Percentiles rank a stretch among this genome's conserved stretches.
Evolutionary conservation across 2,329 filamentous ascomycete species (phyloP).

Genomic region (Incumbomyces lentus): DNA sequence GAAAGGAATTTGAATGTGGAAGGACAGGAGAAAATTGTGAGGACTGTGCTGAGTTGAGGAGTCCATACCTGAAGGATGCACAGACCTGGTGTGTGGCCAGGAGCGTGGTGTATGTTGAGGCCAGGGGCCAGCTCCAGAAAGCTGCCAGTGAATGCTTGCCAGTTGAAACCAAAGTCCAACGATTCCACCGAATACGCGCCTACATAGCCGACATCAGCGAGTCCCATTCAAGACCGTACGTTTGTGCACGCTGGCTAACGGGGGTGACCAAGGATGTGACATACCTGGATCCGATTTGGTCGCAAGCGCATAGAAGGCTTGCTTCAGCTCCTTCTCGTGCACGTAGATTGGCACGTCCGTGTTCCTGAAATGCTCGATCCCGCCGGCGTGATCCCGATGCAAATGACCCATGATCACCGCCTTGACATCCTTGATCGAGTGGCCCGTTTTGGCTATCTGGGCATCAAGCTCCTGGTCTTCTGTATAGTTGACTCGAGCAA

Average conservation of each 20-base stretch:
- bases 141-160: constrained; percentile 33
- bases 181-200: constrained; percentile 30
- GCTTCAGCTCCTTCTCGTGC: constrained; percentile 38
- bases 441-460: constrained; percentile 29
- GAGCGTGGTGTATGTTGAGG: constrained; percentile 28
- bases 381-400: constrained; percentile 40
- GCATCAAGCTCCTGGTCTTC: constrained; percentile 26
- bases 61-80: constrained; percentile 12
- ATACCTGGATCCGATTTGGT: constrained; percentile 31
- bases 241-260: too few relatives aligned
- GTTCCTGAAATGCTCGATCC: constrained; percentile 35
- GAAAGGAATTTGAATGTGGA: too few relatives aligned
- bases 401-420: constrained; percentile 38
- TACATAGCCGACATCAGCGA: too few relatives aligned
- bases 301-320: constrained; percentile 36
- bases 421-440: constrained; percentile 39
- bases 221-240: too few relatives aligned
- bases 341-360: constrained; percentile 38
- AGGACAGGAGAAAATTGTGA: too few relatives aligned
- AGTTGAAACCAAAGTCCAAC: constrained; percentile 28
- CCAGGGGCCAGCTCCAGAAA: constrained; percentile 32
- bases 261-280: too few relatives aligned
- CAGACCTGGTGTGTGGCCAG: constrained; percentile 30
- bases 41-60: too few relatives aligned
- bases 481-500: constrained; percentile 27